Evolutionary conservation across 2,329 filamentous ascomycete genomes (phyloP).

Genomic region (Colletotrichum falcatum): DNA sequence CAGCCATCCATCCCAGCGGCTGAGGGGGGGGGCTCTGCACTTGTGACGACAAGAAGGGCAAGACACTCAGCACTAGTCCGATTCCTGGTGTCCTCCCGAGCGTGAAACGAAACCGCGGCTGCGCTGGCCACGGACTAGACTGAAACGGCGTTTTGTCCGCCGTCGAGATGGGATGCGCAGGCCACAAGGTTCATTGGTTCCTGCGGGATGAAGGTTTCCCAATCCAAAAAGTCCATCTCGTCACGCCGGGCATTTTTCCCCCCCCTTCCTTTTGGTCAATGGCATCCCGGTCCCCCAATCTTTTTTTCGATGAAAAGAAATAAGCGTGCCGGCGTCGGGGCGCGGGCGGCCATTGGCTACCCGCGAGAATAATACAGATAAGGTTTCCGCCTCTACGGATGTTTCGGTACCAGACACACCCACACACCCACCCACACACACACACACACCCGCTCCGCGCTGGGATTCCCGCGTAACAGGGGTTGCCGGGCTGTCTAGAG

Average conservation of each 20-base stretch:
- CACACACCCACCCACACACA: no score
- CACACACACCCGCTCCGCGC: neutral
- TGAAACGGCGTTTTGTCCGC: constrained; percentile 23
- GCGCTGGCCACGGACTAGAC: constrained; percentile 3
- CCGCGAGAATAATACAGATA: neutral
- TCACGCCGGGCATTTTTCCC: constrained; percentile 13
- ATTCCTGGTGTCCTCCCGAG: neutral
- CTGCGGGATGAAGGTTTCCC: neutral
- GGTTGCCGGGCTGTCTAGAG: neutral
- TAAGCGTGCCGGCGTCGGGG: neutral
- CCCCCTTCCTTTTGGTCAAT: neutral
- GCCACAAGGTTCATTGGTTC: neutral
- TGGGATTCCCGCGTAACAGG: neutral
- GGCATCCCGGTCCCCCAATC: neutral
- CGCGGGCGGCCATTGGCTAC: neutral
- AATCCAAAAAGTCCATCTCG: neutral
- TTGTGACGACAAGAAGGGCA: neutral
- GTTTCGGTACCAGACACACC: neutral
- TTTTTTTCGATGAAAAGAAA: neutral
- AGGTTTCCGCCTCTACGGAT: constrained; percentile 9
- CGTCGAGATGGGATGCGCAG: constrained; percentile 13
- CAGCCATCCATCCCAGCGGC: no score
- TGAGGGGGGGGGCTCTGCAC: no score
- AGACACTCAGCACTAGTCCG: neutral
- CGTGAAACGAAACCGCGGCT: constrained; percentile 32